phyloP scores from a whole-genome alignment of 2,329 filamentous ascomycete species.

The Pseudogymnoascus sp. region DNA sequence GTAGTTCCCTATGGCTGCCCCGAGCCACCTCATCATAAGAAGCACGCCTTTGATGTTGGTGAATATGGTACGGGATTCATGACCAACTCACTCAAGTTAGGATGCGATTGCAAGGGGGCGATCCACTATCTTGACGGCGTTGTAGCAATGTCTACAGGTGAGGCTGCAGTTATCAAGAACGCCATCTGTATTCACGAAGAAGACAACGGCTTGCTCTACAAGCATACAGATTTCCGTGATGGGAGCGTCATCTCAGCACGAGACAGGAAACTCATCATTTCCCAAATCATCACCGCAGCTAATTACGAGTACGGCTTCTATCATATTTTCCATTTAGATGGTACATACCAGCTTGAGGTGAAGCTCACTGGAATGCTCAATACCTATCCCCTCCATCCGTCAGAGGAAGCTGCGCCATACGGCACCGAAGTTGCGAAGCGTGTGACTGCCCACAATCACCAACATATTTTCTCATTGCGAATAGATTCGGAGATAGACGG shows the following conservation, averaged over 20 bases:
- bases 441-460: slow-evolving; percentile 92
- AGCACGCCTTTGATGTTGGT: slow-evolving; percentile 74
- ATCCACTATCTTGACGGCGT: slow-evolving; percentile 89
- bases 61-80: slow-evolving; percentile 79
- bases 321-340: slow-evolving; percentile 90
- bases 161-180: slow-evolving; percentile 78
- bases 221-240: slow-evolving; percentile 89
- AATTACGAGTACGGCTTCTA: slow-evolving; percentile 90
- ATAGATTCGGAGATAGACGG: slow-evolving; percentile 85
- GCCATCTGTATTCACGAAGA: slow-evolving; percentile 95
- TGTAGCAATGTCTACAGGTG: slow-evolving; percentile 71
- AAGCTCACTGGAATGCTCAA: slow-evolving; percentile 89
- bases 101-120: slow-evolving; percentile 80
- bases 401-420: slow-evolving; percentile 78
- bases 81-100: slow-evolving; percentile 68
- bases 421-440: slow-evolving; percentile 84
- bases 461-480: slow-evolving; percentile 88
- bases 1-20: slow-evolving; percentile 84
- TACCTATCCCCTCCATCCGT: slow-evolving; percentile 74
- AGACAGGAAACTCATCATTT: slow-evolving; percentile 76
- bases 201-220: slow-evolving; percentile 85
- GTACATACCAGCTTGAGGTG: slow-evolving; percentile 85
- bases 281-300: slow-evolving; percentile 88
- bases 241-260: slow-evolving; percentile 80
- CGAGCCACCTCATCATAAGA: slow-evolving; percentile 70